Conservation (phyloP, 257 asterid genomes). For the Jacaranda mimosifolia region DNA sequence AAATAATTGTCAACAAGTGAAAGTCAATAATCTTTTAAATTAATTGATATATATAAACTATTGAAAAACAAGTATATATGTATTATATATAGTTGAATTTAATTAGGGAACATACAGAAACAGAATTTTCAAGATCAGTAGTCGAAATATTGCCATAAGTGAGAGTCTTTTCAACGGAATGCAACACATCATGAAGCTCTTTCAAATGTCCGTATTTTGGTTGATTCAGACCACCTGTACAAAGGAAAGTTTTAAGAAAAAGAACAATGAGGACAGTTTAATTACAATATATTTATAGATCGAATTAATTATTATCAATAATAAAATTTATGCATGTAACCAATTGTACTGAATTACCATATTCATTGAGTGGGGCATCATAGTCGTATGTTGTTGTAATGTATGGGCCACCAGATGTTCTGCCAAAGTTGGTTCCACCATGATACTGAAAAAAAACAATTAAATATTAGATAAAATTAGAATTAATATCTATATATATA, state of each 20-base stretch:
- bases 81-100: neutral
- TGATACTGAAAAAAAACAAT: constrained; percentile 56
- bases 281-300: neutral
- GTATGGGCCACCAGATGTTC: constrained; percentile 85
- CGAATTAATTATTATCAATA: no score
- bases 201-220: constrained; percentile 88
- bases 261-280: no score
- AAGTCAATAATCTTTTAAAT: no score
- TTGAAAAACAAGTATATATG: no score
- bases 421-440: constrained; percentile 36
- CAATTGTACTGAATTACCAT: constrained; percentile 42
- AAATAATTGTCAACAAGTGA: neutral
- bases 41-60: no score
- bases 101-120: constrained; percentile 27
- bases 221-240: constrained; percentile 59
- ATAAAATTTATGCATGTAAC: no score
- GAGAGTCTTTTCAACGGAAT: constrained; percentile 63
- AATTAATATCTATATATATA: neutral
- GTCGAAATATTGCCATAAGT: constrained; percentile 58
- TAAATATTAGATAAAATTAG: neutral
- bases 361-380: constrained; percentile 82
- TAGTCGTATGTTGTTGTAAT: constrained; percentile 80
- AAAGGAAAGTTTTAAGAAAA: neutral
- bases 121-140: constrained; percentile 52
- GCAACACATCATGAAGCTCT: constrained; percentile 70